These are phyloP conservation scores for Biscogniauxia sp. DNA, from an alignment of 2,329 filamentous ascomycete genomes.

Conservation along the genomic window DNA sequence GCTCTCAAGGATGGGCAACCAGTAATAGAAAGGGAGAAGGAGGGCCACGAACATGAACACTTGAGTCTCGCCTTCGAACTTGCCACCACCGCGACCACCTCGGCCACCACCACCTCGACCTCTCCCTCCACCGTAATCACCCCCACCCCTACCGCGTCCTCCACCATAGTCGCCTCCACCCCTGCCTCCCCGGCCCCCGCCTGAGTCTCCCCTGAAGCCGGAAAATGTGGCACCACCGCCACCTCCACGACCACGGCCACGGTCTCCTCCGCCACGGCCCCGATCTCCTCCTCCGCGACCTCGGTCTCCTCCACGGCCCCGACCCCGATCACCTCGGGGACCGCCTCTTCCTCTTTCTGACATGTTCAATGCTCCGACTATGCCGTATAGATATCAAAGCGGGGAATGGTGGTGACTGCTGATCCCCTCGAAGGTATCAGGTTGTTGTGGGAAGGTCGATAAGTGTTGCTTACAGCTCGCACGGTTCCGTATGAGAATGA, in stretches of 20 bases:
- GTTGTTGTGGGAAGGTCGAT: background rate
- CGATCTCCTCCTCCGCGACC: slow-evolving; percentile 15
- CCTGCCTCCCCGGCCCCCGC: slow-evolving; percentile 19
- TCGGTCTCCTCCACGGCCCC: slow-evolving; percentile 24
- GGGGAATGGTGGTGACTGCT: background rate
- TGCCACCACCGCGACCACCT: slow-evolving; percentile 18
- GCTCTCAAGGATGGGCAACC: background rate
- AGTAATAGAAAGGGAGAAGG: background rate
- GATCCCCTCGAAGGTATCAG: background rate
- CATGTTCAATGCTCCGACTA: background rate
- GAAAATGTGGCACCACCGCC: slow-evolving; percentile 19
- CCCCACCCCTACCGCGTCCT: slow-evolving; percentile 3
- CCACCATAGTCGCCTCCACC: slow-evolving; percentile 16
- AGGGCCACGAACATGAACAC: slow-evolving; percentile 32
- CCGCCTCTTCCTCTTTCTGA: slow-evolving; percentile 10
- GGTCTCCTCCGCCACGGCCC: slow-evolving; percentile 24
- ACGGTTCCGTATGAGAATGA: background rate
- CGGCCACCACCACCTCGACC: slow-evolving; percentile 23
- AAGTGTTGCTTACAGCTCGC: background rate
- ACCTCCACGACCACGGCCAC: slow-evolving; percentile 23
- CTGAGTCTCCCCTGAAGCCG: slow-evolving; percentile 17
- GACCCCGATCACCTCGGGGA: slow-evolving; percentile 4
- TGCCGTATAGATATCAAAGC: background rate
- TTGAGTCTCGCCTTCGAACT: slow-evolving; percentile 23
- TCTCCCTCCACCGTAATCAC: slow-evolving; percentile 8